These are phyloP conservation scores for Fusarium brevicatenulatum DNA, from an alignment of 2,329 filamentous ascomycete species.

Conservation along the genomic window DNA sequence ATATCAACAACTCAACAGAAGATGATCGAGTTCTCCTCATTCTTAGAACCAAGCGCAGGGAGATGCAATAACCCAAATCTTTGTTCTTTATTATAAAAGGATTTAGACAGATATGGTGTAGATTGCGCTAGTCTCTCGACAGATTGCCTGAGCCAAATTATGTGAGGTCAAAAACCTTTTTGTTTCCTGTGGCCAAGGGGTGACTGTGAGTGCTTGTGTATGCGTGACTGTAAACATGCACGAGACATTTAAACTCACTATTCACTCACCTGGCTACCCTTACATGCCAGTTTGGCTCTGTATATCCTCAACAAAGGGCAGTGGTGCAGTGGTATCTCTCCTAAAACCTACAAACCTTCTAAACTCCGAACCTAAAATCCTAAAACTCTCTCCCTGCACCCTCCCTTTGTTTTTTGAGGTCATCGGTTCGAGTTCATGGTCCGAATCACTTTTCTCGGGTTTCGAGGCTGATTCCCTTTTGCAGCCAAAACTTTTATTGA, in stretches of 20 bases:
- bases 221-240: background rate
- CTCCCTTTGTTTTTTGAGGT: background rate
- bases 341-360: background rate
- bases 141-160: too few species aligned
- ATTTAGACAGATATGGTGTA: background rate
- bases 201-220: background rate
- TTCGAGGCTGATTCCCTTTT: background rate
- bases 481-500: too few species aligned
- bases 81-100: too few species aligned
- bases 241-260: background rate
- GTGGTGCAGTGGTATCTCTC: background rate
- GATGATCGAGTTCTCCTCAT: too few species aligned
- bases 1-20: background rate
- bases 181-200: background rate
- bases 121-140: background rate
- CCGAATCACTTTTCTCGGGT: too few species aligned
- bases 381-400: background rate
- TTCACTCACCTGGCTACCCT: fast-evolving
- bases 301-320: background rate
- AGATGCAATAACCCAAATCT: too few species aligned
- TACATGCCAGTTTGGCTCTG: background rate
- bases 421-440: background rate
- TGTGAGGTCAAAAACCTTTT: background rate
- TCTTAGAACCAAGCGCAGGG: background rate
- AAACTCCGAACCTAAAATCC: background rate